Conservation (phyloP, 2,329 filamentous ascomycete species). For the Graphium sp. region DNA sequence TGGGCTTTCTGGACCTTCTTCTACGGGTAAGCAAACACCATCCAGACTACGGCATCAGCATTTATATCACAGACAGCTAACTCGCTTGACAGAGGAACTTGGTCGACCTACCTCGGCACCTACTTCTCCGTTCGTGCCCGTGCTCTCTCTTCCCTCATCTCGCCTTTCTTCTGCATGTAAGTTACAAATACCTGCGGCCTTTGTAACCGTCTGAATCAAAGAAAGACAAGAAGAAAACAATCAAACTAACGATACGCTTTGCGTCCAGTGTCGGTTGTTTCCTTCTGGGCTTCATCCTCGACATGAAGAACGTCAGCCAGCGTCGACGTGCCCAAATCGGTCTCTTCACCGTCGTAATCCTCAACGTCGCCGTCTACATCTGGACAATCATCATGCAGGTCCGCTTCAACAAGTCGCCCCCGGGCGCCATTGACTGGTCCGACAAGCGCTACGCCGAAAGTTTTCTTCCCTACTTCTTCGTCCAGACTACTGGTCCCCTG, state of each 20-base stretch:
- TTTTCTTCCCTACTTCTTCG: conserved; percentile 29
- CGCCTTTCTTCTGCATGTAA: conserved; percentile 29
- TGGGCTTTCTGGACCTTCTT: conserved; percentile 30
- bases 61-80: not conserved
- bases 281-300: conserved; percentile 26
- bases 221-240: too few relatives aligned
- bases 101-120: conserved; percentile 15
- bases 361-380: conserved; percentile 28
- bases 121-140: conserved; percentile 8
- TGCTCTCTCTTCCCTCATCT: conserved; percentile 9
- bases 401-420: conserved; percentile 17
- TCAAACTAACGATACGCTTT: too few relatives aligned
- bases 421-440: conserved; percentile 27
- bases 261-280: conserved; percentile 25
- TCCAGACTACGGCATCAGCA: not conserved
- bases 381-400: conserved; percentile 30
- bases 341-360: conserved; percentile 23
- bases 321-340: conserved; percentile 26
- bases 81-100: conserved; percentile 17
- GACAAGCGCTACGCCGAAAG: conserved; percentile 20
- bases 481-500: conserved; percentile 19
- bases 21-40: conserved; percentile 13
- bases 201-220: too few relatives aligned
- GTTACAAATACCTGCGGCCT: too few relatives aligned
- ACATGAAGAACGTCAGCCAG: conserved; percentile 19